Conservation (phyloP, 805 yeast species). For the Wickerhamiella domercqiae region DNA sequence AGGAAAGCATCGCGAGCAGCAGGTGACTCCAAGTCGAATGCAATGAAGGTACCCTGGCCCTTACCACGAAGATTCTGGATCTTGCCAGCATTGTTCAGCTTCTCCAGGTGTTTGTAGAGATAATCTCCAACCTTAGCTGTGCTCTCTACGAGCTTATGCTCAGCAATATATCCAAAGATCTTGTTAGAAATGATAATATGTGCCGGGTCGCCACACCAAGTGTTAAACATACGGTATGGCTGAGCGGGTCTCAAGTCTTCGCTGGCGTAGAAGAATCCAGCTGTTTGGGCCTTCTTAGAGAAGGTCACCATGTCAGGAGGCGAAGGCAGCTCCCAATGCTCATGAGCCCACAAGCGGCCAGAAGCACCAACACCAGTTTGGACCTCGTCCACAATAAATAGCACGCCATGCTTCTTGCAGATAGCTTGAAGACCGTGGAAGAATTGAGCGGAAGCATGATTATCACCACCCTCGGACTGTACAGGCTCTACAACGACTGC, state of each 20-base stretch:
- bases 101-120: constrained; percentile 41
- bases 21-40: constrained; percentile 51
- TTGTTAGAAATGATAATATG: constrained; percentile 62
- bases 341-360: constrained; percentile 79
- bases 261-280: constrained; percentile 71
- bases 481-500: constrained; percentile 84
- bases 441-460: constrained; percentile 62
- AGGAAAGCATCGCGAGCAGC: constrained; percentile 48
- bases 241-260: constrained; percentile 55
- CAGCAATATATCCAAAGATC: constrained; percentile 48
- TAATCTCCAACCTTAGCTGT: constrained; percentile 52
- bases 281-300: constrained; percentile 79
- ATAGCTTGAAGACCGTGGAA: constrained; percentile 74
- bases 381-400: constrained; percentile 70
- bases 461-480: constrained; percentile 86
- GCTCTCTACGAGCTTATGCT: constrained; percentile 41
- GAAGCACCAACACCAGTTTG: constrained; percentile 87
- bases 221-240: constrained; percentile 84
- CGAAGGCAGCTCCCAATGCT: constrained; percentile 59
- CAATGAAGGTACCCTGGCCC: constrained; percentile 62
- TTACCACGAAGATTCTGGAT: constrained; percentile 52
- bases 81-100: constrained; percentile 39
- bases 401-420: constrained; percentile 52
- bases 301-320: constrained; percentile 77
- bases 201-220: constrained; percentile 90